These are phyloP conservation scores for Lathyrus oleraceus DNA, from an alignment of 306 rosid species.

Conservation along the genomic window DNA sequence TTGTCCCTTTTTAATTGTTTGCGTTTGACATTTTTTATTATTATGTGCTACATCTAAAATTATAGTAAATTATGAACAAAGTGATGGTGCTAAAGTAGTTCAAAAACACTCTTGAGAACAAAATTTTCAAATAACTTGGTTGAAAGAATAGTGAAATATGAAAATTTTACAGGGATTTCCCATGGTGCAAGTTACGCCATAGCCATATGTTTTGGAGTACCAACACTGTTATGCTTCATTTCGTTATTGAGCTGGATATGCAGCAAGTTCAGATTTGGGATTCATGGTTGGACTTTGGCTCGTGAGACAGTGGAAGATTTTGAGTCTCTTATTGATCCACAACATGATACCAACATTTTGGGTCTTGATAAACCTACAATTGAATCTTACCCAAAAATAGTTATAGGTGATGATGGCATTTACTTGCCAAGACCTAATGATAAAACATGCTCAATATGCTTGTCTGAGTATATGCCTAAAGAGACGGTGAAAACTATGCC, in stretches of 20 bases:
- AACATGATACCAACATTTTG: conserved; percentile 6
- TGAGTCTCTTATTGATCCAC: conserved; percentile 38
- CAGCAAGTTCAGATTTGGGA: conserved; percentile 19
- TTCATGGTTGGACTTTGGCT: conserved; percentile 30
- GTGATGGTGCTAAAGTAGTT: too few species aligned
- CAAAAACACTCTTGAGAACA: too few species aligned
- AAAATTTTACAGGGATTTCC: conserved; percentile 51
- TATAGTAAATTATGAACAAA: not conserved
- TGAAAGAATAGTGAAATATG: not conserved
- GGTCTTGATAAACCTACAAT: conserved; percentile 65
- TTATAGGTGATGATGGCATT: conserved; percentile 51
- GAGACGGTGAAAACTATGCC: conserved; percentile 68
- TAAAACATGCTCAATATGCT: conserved; percentile 59
- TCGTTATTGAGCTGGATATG: conserved; percentile 45
- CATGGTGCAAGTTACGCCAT: conserved; percentile 50
- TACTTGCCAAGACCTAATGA: conserved; percentile 51
- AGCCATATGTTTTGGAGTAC: conserved; percentile 51
- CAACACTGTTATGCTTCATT: conserved; percentile 41
- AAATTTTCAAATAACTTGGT: not conserved
- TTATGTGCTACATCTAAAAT: not conserved
- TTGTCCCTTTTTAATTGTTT: not conserved
- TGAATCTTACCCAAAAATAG: conserved; percentile 61
- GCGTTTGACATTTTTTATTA: too few species aligned
- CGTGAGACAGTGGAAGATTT: conserved; percentile 41
- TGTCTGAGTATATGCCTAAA: conserved; percentile 60